These are phyloP conservation scores for Peltaster fructicola DNA, from an alignment of 2,329 filamentous ascomycete species.

Conservation along the genomic window DNA sequence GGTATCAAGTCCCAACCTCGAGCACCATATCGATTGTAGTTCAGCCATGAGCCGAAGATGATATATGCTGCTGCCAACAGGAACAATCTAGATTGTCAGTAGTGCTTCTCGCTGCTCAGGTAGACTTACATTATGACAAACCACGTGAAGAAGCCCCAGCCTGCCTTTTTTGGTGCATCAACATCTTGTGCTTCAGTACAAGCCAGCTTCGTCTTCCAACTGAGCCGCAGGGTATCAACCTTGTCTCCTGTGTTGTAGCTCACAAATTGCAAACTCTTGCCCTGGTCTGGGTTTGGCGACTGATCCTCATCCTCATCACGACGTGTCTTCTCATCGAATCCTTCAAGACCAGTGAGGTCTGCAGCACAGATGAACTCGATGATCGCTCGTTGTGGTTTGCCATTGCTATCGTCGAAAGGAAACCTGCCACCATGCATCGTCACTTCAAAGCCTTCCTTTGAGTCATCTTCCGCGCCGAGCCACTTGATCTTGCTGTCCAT, in stretches of 20 bases:
- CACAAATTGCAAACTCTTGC: constrained; percentile 55
- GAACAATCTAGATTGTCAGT: constrained; percentile 46
- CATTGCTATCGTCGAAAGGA: constrained; percentile 32
- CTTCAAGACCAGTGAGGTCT: constrained; percentile 53
- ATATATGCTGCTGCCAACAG: constrained; percentile 73
- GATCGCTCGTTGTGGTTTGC: constrained; percentile 50
- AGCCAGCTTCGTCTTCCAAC: constrained; percentile 77
- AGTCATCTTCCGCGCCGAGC: constrained; percentile 46
- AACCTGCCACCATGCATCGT: constrained; percentile 44
- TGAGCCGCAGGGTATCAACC: constrained; percentile 45
- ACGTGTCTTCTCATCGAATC: constrained; percentile 42
- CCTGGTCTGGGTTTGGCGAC: constrained; percentile 28
- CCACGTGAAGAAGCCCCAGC: constrained; percentile 98
- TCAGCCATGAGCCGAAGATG: constrained; percentile 96
- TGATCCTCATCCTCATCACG: constrained; percentile 16
- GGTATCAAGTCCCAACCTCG: constrained; percentile 89
- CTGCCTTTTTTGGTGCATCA: constrained; percentile 29
- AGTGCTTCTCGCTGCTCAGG: background rate
- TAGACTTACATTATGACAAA: constrained; percentile 67
- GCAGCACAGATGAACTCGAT: constrained; percentile 73
- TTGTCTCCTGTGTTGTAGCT: constrained; percentile 48
- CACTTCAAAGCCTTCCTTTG: constrained; percentile 54
- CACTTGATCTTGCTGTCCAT: constrained; percentile 50
- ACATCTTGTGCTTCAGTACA: constrained; percentile 47
- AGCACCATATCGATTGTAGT: constrained; percentile 93